Base-by-base conservation (phyloP, 2,329 filamentous ascomycete species). In the Davidsoniella neocaledoniae region DNA sequence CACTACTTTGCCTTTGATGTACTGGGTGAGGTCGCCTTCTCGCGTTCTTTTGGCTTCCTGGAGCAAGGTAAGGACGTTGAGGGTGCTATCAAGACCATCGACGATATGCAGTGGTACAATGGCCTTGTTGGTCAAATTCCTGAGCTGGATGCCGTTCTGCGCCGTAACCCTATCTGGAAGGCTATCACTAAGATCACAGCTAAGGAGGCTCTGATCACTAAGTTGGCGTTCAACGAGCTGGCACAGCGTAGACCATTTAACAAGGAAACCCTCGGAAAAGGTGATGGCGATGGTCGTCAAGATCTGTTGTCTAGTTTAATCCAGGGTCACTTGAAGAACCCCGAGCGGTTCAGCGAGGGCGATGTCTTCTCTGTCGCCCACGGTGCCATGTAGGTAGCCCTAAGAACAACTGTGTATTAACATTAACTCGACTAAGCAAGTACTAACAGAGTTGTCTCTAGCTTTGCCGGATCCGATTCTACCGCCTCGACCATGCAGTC, bases 391-490 rank as follows among this genome's bases (percentile, higher is more conserved):
- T 72, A 55, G 64, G 68, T 61, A 10, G 10, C 23, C 23, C 16
- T 49, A 39, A 29, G 4, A 19, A 19, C 37, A 46, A n/a, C 9
- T 4, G 21, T 23, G 21, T 5, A 23, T 23, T 5, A 23, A 9
- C 19, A 21, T 21, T 4, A 21, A 2, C 29, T 10, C 9, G 12
- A 9, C 29, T 10, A 33, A 33, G 8, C 29, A 33, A 2, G 8
- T 33, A 33, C 29, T 48, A 43, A 48, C 10, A 29, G 3, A 39
- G 49, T 37, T 14, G 16, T 37, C 4, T 3, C 1, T 40, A 74
- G 71, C 54, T 73, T 77, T 57, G 74, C 74, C 14, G 76, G 76
- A 23, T 76, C 75, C 17, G 75, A 79, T 60, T 76, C 74, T 0
- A 77, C 75, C 0, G 74, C 75, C 9, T 74, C 71, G 6, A 74